Evolutionary conservation across 1,284 basidiomycete species (phyloP), one percentile per base, ranked within the genome.

Genomic region (Sphaerobolus stellatus): DNA sequence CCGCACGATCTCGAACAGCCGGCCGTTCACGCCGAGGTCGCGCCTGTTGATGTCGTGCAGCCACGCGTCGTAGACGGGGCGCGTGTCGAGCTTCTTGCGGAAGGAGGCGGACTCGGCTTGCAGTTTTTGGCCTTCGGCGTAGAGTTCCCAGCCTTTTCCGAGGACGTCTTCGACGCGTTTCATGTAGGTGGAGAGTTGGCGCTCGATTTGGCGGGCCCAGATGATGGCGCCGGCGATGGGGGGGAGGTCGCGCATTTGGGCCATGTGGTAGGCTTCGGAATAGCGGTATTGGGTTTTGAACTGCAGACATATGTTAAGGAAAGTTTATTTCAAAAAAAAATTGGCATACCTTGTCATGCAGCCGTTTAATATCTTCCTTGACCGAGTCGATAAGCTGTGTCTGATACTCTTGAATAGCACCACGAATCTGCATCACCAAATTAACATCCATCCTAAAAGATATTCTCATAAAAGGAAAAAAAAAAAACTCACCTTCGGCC

Each of bases 121-220:
- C 1, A 99, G 87, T 66, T 95, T 94, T 71, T 98, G 94, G 5
- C 97, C 97, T 64, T 99, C 96, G n/a, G 96, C 94, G 63, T 99
- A 99, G 58, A 94, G 84, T 69, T 98, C 95, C 96, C 96, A 99
- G 6, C 94, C 95, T 70, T 94, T 94, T 8, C 96, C 97, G 11
- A 99, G 86, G 2, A 99, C 97, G 68, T 98, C 96, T 68, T 98
- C 95, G 50, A 99, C 96, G n/a, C 95, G 91, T 71, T 95, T 97
- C 94, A 99, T 98, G 75, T 98, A 98, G 2, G 92, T 88, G 61
- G 91, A 80, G 13, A 99, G 83, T 70, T 99, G 97, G 6, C 94
- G 86, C 67, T 98, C 96, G 61, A 99, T 99, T 75, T 99, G 96
- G 8, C 90, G 84, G 0, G 96, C 96, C 96, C 97, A 99, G 65